These are phyloP conservation scores for Trichoderma hamatum DNA, from an alignment of 2,329 filamentous ascomycete genomes.

Conservation along the genomic window DNA sequence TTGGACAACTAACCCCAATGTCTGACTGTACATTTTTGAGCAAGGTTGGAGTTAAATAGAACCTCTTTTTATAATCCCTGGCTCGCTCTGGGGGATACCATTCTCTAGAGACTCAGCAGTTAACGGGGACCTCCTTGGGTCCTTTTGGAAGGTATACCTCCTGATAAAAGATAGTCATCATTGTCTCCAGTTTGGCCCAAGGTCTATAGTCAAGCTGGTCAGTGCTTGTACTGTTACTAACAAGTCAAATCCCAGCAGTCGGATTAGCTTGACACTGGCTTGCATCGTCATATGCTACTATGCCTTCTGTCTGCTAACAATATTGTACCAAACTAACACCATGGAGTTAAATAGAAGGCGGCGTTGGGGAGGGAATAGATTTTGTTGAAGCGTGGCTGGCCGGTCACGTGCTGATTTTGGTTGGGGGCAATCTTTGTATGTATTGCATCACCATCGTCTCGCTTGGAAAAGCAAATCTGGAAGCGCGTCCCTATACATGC, in stretches of 20 bases:
- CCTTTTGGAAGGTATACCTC: slow-evolving; percentile 10
- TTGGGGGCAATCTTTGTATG: background rate
- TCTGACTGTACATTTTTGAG: background rate
- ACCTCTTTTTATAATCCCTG: slow-evolving; percentile 14
- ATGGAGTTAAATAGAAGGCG: no score
- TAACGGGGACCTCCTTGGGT: slow-evolving; percentile 3
- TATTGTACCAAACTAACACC: background rate
- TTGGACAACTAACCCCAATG: background rate
- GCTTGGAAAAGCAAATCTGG: background rate
- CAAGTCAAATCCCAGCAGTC: background rate
- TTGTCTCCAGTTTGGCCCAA: slow-evolving; percentile 8
- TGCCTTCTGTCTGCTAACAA: background rate
- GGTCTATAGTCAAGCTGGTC: background rate
- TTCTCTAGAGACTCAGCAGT: slow-evolving; percentile 28
- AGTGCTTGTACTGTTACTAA: slow-evolving; percentile 3
- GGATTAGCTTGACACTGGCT: background rate
- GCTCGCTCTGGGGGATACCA: slow-evolving; percentile 27
- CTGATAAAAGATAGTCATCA: slow-evolving; percentile 8
- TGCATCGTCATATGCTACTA: slow-evolving; percentile 4
- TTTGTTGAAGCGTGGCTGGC: background rate
- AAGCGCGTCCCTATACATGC: background rate
- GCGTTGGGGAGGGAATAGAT: background rate
- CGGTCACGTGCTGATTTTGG: background rate
- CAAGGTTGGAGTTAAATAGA: background rate
- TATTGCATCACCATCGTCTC: background rate